Evolutionary conservation across 75 land plant species (phyloP), one percentile per base, ranked within the genome.

Genomic region (Sequoiadendron giganteum): DNA sequence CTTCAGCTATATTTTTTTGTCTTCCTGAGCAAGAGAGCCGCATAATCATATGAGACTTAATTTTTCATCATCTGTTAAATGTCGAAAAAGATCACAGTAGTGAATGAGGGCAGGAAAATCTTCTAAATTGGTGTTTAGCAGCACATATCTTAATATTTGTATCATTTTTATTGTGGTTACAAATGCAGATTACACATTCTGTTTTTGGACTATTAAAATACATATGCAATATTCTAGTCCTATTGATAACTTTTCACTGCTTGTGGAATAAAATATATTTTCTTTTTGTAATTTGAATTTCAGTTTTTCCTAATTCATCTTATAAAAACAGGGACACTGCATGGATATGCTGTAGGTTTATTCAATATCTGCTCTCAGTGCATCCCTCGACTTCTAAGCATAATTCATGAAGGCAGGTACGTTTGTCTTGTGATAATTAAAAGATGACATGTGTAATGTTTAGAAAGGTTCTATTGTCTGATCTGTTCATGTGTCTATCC

Each of bases 281-380:
- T 28, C 25, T 40, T 81, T 47, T 82, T 45, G 0, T 11, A 82
- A 21, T 82, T 21, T 45, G 21, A 40, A 80, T 80, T 42, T 25
- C 5, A 14, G 4, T 47, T 14, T 47, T 82, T 82, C 32, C 84
- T 47, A 82, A 82, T 82, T 3, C n/a, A 47, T 82, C 32, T 82
- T 45, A n/a, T 10, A 45, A 82, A 82, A 25, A 45, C 84, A 82
- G 84, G 49, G 52, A n/a, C 32, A 82, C 84, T 9, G 47, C 84
- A 25, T 25, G 48, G 49, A 82, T 47, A 82, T 47, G 84, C 84
- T 47, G 84, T 11, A 47, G n/a, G 47, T 43, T 82, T 82, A 82
- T 82, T 82, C 52, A n/a, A 47, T 52, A 82, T 82, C 49, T 82
- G 84, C 84, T 82, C 52, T 82, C 32, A n/a, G 47, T 82, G 84